Percentiles rank a stretch among this genome's conserved stretches.
Evolutionary conservation across 192 early-diverging fungal genomes (phyloP).

Genomic region (Linnemannia elongata): DNA sequence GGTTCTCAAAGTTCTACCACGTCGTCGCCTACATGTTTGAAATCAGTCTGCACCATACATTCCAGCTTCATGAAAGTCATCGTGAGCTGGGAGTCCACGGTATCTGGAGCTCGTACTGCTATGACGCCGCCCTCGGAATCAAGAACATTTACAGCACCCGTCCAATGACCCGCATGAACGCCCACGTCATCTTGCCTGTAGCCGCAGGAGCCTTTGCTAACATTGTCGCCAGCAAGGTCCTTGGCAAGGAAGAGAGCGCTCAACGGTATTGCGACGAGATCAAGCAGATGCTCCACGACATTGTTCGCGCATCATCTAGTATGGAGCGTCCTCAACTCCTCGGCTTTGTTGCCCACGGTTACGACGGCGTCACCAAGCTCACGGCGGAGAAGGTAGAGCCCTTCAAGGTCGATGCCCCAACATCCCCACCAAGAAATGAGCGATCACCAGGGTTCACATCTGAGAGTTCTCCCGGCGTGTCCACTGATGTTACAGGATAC

Average conservation of each 20-base stretch:
- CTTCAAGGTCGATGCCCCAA: constrained; percentile 15
- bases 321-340: constrained; percentile 25
- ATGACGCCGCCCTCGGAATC: constrained; percentile 44
- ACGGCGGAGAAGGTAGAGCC: constrained; percentile 9
- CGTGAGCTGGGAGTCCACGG: constrained; percentile 35
- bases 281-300: constrained; percentile 40
- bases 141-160: constrained; percentile 46
- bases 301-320: constrained; percentile 41
- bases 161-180: constrained; percentile 50
- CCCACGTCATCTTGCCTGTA: constrained; percentile 47
- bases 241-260: constrained; percentile 41
- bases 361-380: constrained; percentile 18
- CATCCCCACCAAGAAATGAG: constrained; percentile 40
- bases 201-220: constrained; percentile 52
- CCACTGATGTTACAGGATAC: constrained; percentile 13
- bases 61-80: constrained; percentile 48
- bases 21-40: constrained; percentile 50
- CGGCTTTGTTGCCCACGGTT: constrained; percentile 20
- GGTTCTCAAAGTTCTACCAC: constrained; percentile 54
- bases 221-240: constrained; percentile 36
- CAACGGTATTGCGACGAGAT: constrained; percentile 45
- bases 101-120: constrained; percentile 46
- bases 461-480: constrained; percentile 27
- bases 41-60: constrained; percentile 50
- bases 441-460: constrained; percentile 15